These are phyloP conservation scores for Tanozyma kutaoensis DNA, from an alignment of 805 yeast species.

Conservation along the genomic window DNA sequence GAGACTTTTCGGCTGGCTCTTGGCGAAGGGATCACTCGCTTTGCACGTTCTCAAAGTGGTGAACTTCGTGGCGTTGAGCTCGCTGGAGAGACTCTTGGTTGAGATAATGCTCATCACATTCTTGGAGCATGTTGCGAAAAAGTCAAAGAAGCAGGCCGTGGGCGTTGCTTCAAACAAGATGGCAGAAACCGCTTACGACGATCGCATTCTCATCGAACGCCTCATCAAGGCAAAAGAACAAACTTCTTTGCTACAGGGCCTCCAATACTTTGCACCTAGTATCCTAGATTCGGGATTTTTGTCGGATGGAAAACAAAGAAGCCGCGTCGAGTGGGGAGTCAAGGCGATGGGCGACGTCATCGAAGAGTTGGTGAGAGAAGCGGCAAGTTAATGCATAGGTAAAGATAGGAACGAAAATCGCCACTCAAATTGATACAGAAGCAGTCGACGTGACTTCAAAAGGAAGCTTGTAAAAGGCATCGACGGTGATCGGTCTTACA, in stretches of 20 bases:
- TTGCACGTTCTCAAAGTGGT: conserved; percentile 62
- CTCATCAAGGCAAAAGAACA: conserved; percentile 46
- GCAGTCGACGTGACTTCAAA: too few species aligned
- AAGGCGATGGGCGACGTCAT: conserved; percentile 40
- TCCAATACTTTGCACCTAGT: conserved; percentile 42
- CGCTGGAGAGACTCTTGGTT: conserved; percentile 53
- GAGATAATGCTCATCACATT: conserved; percentile 64
- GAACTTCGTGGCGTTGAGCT: conserved; percentile 56
- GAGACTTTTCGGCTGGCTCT: conserved; percentile 62
- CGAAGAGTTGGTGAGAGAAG: conserved; percentile 20
- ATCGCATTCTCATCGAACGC: conserved; percentile 32
- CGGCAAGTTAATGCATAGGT: too few species aligned
- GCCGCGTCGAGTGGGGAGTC: conserved; percentile 57
- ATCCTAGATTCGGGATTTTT: conserved; percentile 34
- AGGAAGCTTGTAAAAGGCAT: too few species aligned
- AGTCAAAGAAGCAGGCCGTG: conserved; percentile 35
- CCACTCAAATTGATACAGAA: too few species aligned
- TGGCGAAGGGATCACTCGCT: conserved; percentile 62
- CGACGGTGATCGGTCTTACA: too few species aligned
- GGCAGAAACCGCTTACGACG: conserved; percentile 30
- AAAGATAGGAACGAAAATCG: too few species aligned
- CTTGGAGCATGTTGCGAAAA: conserved; percentile 50
- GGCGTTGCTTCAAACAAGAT: conserved; percentile 26
- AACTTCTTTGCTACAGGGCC: conserved; percentile 45
- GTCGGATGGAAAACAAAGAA: conserved; percentile 39